Conservation (phyloP, 768 basidiomycete genomes). For the Kwoniella heveanensis region DNA sequence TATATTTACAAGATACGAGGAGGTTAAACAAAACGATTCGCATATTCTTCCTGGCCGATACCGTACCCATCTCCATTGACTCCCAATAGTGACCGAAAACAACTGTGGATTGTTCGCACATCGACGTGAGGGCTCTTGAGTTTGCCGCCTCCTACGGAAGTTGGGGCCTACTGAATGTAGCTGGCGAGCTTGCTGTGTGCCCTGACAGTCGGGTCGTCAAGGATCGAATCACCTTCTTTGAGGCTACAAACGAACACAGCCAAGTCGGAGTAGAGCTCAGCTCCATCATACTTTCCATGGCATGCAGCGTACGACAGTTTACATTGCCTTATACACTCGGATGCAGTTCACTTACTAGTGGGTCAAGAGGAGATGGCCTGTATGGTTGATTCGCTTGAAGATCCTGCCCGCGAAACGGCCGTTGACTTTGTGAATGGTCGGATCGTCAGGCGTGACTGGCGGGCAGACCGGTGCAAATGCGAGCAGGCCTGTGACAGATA, state of each 20-base stretch:
- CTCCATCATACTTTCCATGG: too few species aligned
- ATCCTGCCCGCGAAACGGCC: slow-evolving; percentile 40
- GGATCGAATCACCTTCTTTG: slow-evolving; percentile 28
- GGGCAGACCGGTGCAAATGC: slow-evolving; percentile 31
- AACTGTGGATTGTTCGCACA: too few species aligned
- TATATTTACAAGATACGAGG: too few species aligned
- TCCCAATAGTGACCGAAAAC: too few species aligned
- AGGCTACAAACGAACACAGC: slow-evolving; percentile 6
- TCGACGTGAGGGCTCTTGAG: too few species aligned
- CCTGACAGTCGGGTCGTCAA: slow-evolving; percentile 30
- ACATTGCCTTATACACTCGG: too few species aligned
- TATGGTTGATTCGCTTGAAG: slow-evolving; percentile 35
- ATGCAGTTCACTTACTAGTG: slow-evolving; percentile 49
- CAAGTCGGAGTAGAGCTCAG: too few species aligned
- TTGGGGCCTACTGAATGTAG: slow-evolving; percentile 18
- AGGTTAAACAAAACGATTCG: too few species aligned
- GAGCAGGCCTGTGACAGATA: slow-evolving; percentile 21
- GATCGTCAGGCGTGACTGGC: background rate
- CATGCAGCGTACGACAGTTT: too few species aligned
- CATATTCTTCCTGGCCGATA: too few species aligned
- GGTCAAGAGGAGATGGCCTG: slow-evolving; percentile 38
- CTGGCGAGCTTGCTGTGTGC: slow-evolving; percentile 25
- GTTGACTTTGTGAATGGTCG: slow-evolving; percentile 10
- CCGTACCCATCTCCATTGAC: too few species aligned
- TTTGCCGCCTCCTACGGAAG: too few species aligned